Evolutionary conservation across 495 filamentous ascomycete species (phyloP).

Genomic region (Paragyromitra xinjiangensis): DNA sequence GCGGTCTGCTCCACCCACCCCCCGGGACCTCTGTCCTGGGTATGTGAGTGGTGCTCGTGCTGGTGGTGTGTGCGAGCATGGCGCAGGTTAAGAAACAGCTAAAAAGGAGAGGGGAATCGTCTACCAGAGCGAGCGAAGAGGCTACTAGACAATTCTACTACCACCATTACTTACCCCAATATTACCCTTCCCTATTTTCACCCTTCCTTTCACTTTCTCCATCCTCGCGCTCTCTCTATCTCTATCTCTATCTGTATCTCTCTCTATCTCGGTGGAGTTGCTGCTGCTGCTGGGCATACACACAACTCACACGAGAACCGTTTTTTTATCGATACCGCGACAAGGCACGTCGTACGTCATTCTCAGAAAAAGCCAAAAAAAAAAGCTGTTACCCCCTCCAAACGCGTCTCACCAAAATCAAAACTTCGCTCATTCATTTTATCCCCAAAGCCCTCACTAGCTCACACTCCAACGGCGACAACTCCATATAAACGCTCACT

Average conservation of each 20-base stretch:
- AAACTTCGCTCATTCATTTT: slow-evolving; percentile 14
- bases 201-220: slow-evolving; percentile 35
- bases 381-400: slow-evolving; percentile 28
- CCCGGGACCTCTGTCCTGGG: slow-evolving; percentile 43
- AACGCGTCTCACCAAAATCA: slow-evolving; percentile 45
- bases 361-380: slow-evolving; percentile 20
- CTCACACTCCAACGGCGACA: slow-evolving; percentile 1
- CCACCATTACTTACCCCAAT: slow-evolving; percentile 36
- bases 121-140: slow-evolving; percentile 41
- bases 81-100: slow-evolving; percentile 49
- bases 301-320: slow-evolving; percentile 34
- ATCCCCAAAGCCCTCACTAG: slow-evolving; percentile 24
- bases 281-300: slow-evolving; percentile 46
- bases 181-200: slow-evolving; percentile 43
- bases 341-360: slow-evolving; percentile 48
- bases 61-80: slow-evolving; percentile 47
- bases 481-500: not conserved
- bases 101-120: slow-evolving; percentile 52
- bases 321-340: slow-evolving; percentile 51
- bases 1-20: slow-evolving; percentile 47
- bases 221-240: slow-evolving; percentile 16
- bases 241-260: not conserved
- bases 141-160: slow-evolving; percentile 40
- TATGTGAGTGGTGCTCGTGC: slow-evolving; percentile 45
- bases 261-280: slow-evolving; percentile 43